Percentiles rank a stretch among this genome's conserved stretches.
Conservation (phyloP, 306 rosid species). For the Cicer judaicum region DNA sequence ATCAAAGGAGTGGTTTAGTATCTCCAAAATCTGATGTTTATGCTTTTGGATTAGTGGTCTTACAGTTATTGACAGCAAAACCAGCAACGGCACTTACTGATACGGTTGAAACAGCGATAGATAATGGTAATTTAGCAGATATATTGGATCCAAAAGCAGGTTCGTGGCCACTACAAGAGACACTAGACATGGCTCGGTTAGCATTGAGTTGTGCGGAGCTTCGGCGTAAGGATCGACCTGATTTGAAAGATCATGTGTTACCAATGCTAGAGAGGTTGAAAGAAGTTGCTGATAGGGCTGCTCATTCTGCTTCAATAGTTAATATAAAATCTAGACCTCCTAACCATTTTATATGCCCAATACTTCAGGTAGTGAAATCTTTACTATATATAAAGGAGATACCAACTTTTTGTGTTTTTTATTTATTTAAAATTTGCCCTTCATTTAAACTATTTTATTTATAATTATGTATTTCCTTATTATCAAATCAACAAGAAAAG, state of each 20-base stretch:
- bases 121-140: constrained; percentile 50
- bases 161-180: constrained; percentile 81
- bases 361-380: constrained; percentile 66
- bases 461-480: too few species aligned
- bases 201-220: constrained; percentile 86
- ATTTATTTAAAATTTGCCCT: too few species aligned
- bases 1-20: constrained; percentile 76
- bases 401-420: too few species aligned
- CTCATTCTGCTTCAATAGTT: constrained; percentile 43
- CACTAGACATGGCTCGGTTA: constrained; percentile 66
- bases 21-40: constrained; percentile 89
- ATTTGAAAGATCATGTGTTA: constrained; percentile 71
- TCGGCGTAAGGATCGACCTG: constrained; percentile 84
- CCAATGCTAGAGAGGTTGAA: constrained; percentile 74
- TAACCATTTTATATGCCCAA: constrained; percentile 90
- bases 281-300: constrained; percentile 63
- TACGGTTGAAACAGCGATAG: constrained; percentile 78
- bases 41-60: constrained; percentile 88
- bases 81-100: constrained; percentile 82
- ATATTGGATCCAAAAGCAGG: constrained; percentile 85
- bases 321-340: constrained; percentile 61
- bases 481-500: too few species aligned
- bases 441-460: too few species aligned
- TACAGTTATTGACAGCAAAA: constrained; percentile 87
- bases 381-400: too few species aligned